phyloP scores from a whole-genome alignment of 2,329 filamentous ascomycete genomes.

The Colletotrichum endophyticum region DNA sequence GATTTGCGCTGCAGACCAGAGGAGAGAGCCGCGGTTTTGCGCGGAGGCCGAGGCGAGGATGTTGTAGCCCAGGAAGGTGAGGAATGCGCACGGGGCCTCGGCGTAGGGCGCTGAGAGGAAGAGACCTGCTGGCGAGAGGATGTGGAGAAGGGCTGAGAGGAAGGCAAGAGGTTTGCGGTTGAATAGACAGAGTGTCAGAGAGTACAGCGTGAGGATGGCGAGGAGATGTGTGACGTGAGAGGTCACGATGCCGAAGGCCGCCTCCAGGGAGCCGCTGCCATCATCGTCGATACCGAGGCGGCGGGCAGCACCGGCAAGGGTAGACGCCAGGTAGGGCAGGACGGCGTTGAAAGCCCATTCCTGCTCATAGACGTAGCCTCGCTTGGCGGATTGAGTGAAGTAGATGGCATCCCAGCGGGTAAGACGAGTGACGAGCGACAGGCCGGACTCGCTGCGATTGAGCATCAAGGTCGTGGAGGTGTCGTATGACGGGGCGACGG shows the following conservation, averaged over 20 bases:
- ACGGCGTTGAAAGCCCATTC: constrained; percentile 79
- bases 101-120: constrained; percentile 89
- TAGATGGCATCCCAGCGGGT: constrained; percentile 85
- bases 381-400: constrained; percentile 66
- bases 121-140: constrained; percentile 85
- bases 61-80: constrained; percentile 77
- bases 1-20: constrained; percentile 58
- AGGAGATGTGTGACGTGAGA: constrained; percentile 78
- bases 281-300: constrained; percentile 25
- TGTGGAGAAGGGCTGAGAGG: constrained; percentile 74
- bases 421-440: constrained; percentile 58
- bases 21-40: constrained; percentile 32
- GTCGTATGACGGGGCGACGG: constrained; percentile 70
- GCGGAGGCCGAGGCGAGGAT: constrained; percentile 64
- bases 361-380: constrained; percentile 77
- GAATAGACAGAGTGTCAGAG: constrained; percentile 65
- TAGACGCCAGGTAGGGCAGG: constrained; percentile 48
- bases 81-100: constrained; percentile 78
- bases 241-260: constrained; percentile 66
- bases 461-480: constrained; percentile 68
- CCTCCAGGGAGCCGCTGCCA: constrained; percentile 33
- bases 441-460: constrained; percentile 24
- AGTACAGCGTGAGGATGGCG: constrained; percentile 75
- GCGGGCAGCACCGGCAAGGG: constrained; percentile 33
- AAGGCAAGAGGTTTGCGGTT: constrained; percentile 63